A percentile compares a stretch with the other conserved stretches of the same genome.
These are phyloP conservation scores for Xylaria sp. DNA, from an alignment of 2,329 filamentous ascomycete genomes.

Conservation along the genomic window DNA sequence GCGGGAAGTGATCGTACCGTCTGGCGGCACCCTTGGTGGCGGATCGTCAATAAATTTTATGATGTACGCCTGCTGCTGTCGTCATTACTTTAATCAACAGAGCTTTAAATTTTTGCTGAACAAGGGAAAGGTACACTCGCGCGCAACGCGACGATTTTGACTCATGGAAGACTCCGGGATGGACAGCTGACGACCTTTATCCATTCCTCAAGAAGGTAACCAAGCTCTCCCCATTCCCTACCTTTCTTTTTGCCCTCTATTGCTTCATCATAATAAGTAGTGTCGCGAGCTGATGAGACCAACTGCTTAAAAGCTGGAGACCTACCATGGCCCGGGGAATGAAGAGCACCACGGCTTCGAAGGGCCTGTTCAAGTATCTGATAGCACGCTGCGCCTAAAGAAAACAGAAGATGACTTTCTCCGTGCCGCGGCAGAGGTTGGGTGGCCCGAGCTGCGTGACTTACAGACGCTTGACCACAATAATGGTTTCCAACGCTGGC, in stretches of 20 bases:
- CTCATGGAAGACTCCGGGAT: slow-evolving; percentile 46
- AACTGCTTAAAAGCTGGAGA: slow-evolving; percentile 42
- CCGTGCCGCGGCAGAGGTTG: slow-evolving; percentile 55
- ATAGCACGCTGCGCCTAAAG: slow-evolving; percentile 55
- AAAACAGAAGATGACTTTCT: slow-evolving; percentile 58
- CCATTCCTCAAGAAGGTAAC: slow-evolving; percentile 62
- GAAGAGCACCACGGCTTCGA: slow-evolving; percentile 57
- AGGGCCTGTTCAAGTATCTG: slow-evolving; percentile 61
- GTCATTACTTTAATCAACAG: not conserved
- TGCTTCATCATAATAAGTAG: not conserved
- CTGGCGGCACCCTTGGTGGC: slow-evolving; percentile 62
- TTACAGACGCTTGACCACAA: slow-evolving; percentile 57
- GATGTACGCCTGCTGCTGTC: slow-evolving; percentile 47
- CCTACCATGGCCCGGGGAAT: slow-evolving; percentile 50
- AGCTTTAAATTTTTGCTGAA: not conserved
- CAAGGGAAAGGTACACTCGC: slow-evolving; percentile 45
- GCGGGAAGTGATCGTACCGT: slow-evolving; percentile 54
- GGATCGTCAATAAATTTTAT: slow-evolving; percentile 63
- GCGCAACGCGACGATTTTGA: slow-evolving; percentile 50
- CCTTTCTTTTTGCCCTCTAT: not conserved
- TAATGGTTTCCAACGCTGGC: slow-evolving; percentile 48
- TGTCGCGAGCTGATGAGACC: slow-evolving; percentile 9
- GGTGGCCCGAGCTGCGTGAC: slow-evolving; percentile 60
- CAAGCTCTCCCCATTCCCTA: no score
- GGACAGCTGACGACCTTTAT: slow-evolving; percentile 52